phyloP scores from a whole-genome alignment of 768 basidiomycete genomes.

The Cubamyces lactineus region DNA sequence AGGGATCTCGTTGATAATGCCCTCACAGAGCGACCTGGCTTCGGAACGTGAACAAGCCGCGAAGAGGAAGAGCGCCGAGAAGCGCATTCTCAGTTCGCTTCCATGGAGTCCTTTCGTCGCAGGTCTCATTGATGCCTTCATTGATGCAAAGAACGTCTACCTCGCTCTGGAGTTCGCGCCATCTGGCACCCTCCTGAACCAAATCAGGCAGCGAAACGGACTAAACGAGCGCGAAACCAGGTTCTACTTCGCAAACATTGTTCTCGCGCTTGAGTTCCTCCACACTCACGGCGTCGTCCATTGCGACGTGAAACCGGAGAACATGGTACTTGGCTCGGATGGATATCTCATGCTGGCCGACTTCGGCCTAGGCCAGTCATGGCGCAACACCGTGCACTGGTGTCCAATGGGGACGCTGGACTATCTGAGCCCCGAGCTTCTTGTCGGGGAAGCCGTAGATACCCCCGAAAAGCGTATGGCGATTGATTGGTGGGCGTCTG shows the following conservation, averaged over 20 bases:
- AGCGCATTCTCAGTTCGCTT: slow-evolving; percentile 42
- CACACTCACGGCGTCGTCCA: slow-evolving; percentile 50
- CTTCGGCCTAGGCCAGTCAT: slow-evolving; percentile 45
- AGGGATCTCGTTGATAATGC: background rate
- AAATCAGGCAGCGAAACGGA: slow-evolving; percentile 37
- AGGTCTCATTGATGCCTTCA: slow-evolving; percentile 48
- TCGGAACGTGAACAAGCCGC: background rate
- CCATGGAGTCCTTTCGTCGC: slow-evolving; percentile 59
- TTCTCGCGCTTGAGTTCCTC: slow-evolving; percentile 52
- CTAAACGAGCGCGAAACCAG: slow-evolving; percentile 39
- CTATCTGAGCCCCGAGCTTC: slow-evolving; percentile 56
- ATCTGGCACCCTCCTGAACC: slow-evolving; percentile 44
- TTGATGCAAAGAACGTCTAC: slow-evolving; percentile 53
- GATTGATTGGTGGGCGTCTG: slow-evolving; percentile 59
- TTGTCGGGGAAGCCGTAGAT: slow-evolving; percentile 4
- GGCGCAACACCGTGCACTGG: slow-evolving; percentile 37
- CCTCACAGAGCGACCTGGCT: slow-evolving; percentile 11
- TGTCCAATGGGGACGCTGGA: slow-evolving; percentile 44
- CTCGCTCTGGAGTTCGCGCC: slow-evolving; percentile 54
- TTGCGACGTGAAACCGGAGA: slow-evolving; percentile 61
- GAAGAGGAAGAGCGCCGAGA: slow-evolving; percentile 41
- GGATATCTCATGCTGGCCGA: slow-evolving; percentile 59
- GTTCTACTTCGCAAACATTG: slow-evolving; percentile 62
- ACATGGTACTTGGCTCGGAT: slow-evolving; percentile 56
- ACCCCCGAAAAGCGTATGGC: slow-evolving; percentile 27